Evolutionary conservation across 2,329 filamentous ascomycete genomes (phyloP).

Genomic region (Penicillium sp.): DNA sequence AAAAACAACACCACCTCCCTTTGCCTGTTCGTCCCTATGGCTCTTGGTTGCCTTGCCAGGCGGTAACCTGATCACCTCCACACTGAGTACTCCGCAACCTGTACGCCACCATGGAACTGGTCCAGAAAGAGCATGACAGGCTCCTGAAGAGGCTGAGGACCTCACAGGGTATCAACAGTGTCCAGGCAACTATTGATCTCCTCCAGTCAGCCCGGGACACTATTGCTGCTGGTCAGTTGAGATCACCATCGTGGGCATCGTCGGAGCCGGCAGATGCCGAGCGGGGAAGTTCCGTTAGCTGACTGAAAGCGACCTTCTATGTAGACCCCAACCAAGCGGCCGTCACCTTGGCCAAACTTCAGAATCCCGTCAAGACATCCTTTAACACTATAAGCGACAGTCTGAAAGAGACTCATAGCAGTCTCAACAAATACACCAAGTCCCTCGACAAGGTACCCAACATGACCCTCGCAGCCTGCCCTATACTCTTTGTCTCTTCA

Average conservation of each 20-base stretch:
- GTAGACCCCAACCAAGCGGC: constrained; percentile 70
- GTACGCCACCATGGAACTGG: constrained; percentile 56
- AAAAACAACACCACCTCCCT: not conserved
- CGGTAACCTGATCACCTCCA: constrained; percentile 35
- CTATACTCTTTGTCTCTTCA: not conserved
- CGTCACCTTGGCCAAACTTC: constrained; percentile 77
- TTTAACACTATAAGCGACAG: constrained; percentile 80
- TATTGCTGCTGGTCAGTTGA: constrained; percentile 66
- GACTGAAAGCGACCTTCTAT: constrained; percentile 2
- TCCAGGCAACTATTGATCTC: constrained; percentile 79
- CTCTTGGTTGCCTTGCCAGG: constrained; percentile 23
- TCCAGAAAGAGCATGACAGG: constrained; percentile 74
- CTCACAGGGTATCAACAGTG: constrained; percentile 71
- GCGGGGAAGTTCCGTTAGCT: constrained; percentile 2
- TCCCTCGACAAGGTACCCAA: constrained; percentile 72
- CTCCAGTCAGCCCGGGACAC: constrained; percentile 72
- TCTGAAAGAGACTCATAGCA: constrained; percentile 79
- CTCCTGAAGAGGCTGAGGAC: constrained; percentile 71
- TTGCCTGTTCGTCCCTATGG: constrained; percentile 26
- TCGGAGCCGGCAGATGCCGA: not conserved
- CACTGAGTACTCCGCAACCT: constrained; percentile 23
- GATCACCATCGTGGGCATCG: constrained; percentile 19
- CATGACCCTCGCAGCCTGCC: not conserved
- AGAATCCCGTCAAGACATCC: constrained; percentile 78
- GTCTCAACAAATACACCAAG: constrained; percentile 81